These are phyloP conservation scores for Septoria petroselini DNA, from an alignment of 2,329 filamentous ascomycete genomes.

Conservation along the genomic window DNA sequence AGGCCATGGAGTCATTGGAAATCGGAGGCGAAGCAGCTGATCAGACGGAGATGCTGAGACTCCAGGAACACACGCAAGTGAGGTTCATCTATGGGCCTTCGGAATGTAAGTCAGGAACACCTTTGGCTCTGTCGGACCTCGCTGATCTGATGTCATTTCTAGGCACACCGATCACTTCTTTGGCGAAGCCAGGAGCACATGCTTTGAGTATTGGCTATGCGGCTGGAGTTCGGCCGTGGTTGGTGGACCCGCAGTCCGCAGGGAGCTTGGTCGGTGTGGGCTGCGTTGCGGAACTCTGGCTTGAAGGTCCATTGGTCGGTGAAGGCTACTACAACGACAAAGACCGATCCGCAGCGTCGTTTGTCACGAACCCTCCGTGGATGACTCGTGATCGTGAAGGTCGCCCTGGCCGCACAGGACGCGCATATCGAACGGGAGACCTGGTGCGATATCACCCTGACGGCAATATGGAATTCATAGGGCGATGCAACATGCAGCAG, in stretches of 20 bases:
- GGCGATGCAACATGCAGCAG: constrained; percentile 40
- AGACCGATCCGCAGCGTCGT: not conserved
- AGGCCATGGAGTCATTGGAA: not conserved
- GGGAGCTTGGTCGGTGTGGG: constrained; percentile 5
- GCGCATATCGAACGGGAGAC: constrained; percentile 27
- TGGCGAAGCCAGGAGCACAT: not conserved
- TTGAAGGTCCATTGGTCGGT: constrained; percentile 48
- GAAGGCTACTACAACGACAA: constrained; percentile 42
- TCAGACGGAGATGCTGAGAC: not conserved
- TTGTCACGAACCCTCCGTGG: not conserved
- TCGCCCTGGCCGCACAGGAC: constrained; percentile 38
- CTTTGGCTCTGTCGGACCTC: too few species aligned
- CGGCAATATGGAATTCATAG: constrained; percentile 25
- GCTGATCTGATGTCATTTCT: too few species aligned
- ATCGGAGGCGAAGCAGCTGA: constrained; percentile 5
- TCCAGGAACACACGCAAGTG: not conserved
- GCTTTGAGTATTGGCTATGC: not conserved
- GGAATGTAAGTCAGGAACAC: constrained; percentile 4
- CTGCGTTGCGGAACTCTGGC: constrained; percentile 43
- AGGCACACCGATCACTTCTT: not conserved
- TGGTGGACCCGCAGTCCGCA: not conserved
- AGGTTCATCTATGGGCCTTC: constrained; percentile 9
- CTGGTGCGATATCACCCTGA: constrained; percentile 38
- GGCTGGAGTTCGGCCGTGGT: not conserved
- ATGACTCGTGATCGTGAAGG: not conserved